Evolutionary conservation across 768 basidiomycete species (phyloP).

Genomic region (Mycena polygramma): DNA sequence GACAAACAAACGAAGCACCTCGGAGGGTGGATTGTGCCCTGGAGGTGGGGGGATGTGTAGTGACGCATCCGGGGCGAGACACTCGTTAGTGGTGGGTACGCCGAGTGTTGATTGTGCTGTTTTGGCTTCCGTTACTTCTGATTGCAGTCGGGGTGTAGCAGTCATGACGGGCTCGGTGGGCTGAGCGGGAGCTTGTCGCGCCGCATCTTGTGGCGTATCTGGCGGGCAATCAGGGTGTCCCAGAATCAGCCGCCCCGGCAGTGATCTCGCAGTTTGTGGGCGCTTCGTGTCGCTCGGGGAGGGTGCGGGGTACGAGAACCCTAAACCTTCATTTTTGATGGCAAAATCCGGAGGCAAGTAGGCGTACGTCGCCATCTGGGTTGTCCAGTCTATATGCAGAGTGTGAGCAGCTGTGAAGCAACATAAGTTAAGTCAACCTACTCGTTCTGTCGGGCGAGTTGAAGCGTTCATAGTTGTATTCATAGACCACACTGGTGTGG

Average conservation of each 20-base stretch:
- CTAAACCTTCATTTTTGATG: not conserved
- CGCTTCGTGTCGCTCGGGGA: not conserved
- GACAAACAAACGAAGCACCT: not conserved
- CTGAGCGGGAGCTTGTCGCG: not conserved
- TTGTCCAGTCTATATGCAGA: slow-evolving; percentile 16
- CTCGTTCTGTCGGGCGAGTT: slow-evolving; percentile 18
- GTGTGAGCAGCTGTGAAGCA: not conserved
- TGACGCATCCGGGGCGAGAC: not conserved
- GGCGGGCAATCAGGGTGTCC: slow-evolving; percentile 15
- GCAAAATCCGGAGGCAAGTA: not conserved
- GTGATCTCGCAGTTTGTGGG: not conserved
- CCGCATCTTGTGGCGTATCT: not conserved
- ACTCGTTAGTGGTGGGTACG: not conserved
- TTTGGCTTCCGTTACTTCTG: too few relatives aligned
- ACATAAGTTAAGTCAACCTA: not conserved
- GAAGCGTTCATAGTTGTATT: slow-evolving; percentile 13
- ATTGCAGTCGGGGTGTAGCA: too few relatives aligned
- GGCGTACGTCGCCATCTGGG: not conserved
- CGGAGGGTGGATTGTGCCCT: not conserved
- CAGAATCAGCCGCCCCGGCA: slow-evolving; percentile 17
- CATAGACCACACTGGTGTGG: slow-evolving; percentile 1
- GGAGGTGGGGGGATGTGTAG: not conserved
- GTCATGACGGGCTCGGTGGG: not conserved
- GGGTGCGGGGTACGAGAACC: slow-evolving; percentile 9
- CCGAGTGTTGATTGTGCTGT: not conserved